Percentiles rank a stretch among this genome's conserved stretches.
Evolutionary conservation across 2,329 filamentous ascomycete genomes (phyloP).

Genomic region (Stagonosporopsis rhizophila): DNA sequence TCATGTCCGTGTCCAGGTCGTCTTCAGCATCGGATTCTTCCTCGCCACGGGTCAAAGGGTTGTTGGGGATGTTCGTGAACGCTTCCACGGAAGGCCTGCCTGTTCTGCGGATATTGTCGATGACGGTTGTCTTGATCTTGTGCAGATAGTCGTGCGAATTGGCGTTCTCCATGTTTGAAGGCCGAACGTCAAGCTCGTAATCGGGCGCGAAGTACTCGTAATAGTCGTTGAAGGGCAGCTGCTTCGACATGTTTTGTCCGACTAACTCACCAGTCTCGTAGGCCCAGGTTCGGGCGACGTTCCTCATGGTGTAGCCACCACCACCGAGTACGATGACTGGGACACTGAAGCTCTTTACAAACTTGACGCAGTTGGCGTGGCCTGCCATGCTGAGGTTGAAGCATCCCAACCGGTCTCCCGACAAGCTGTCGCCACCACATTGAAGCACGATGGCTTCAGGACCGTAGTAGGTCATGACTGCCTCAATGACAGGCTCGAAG

Average conservation of each 20-base stretch:
- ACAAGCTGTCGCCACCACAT: conserved; percentile 72
- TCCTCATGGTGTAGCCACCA: conserved; percentile 74
- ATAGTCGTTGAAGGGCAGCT: conserved; percentile 96
- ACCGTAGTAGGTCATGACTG: conserved; percentile 73
- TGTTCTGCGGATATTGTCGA: conserved; percentile 71
- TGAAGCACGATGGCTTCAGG: conserved; percentile 73
- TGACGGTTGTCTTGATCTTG: conserved; percentile 70
- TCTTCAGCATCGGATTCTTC: conserved; percentile 71
- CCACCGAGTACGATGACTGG: conserved; percentile 71
- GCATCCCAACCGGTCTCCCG: conserved; percentile 71
- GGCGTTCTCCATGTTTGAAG: conserved; percentile 76
- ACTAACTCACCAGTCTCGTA: conserved; percentile 81
- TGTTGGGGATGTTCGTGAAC: conserved; percentile 64
- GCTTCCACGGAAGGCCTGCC: conserved; percentile 62
- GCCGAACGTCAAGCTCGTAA: conserved; percentile 72
- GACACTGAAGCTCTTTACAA: conserved; percentile 71
- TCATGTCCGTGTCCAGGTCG: conserved; percentile 81
- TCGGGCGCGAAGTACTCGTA: conserved; percentile 80
- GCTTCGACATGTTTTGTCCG: conserved; percentile 78
- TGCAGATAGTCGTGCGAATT: conserved; percentile 73
- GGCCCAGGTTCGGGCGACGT: conserved; percentile 67
- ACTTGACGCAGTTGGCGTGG: conserved; percentile 74
- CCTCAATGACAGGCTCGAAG: conserved; percentile 71
- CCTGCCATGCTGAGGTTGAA: conserved; percentile 76
- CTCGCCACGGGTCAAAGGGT: conserved; percentile 62